Conservation (phyloP, 1,284 basidiomycete genomes). For the Rhodofomes roseus region DNA sequence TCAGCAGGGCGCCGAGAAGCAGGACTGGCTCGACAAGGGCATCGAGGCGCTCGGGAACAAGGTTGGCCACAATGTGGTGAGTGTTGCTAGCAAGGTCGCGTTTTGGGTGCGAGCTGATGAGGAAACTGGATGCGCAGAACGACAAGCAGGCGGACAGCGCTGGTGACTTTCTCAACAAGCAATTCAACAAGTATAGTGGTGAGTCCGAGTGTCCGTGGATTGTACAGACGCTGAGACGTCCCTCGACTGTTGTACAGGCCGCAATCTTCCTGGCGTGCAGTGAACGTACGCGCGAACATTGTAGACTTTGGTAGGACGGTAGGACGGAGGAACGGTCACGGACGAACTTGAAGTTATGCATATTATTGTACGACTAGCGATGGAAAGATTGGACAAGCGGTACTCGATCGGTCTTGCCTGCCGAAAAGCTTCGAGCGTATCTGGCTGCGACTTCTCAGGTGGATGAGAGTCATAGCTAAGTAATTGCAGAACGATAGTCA, state of each 20-base stretch:
- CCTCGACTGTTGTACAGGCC: conserved; percentile 13
- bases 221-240: not conserved
- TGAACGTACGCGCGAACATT: conserved; percentile 3
- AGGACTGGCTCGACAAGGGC: conserved; percentile 31
- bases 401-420: too few relatives aligned
- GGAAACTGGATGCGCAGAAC: conserved; percentile 15
- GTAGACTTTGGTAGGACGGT: not conserved
- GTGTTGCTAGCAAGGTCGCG: conserved; percentile 7
- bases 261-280: conserved; percentile 24
- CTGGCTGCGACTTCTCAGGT: too few relatives aligned
- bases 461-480: too few relatives aligned
- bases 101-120: not conserved
- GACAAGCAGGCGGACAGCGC: conserved; percentile 25
- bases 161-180: conserved; percentile 27
- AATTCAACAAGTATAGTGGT: conserved; percentile 21
- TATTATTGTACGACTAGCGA: too few relatives aligned
- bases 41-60: conserved; percentile 22
- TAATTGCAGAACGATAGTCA: too few relatives aligned
- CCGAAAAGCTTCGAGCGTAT: too few relatives aligned
- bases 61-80: conserved; percentile 24
- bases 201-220: not conserved
- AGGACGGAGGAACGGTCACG: too few relatives aligned
- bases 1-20: conserved; percentile 17
- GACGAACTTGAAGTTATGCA: too few relatives aligned
- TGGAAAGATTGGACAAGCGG: too few relatives aligned